Percentiles rank a stretch among this genome's conserved stretches.
Conservation (phyloP, 352 stramenopile species). For the Pythium grandisporangium region DNA sequence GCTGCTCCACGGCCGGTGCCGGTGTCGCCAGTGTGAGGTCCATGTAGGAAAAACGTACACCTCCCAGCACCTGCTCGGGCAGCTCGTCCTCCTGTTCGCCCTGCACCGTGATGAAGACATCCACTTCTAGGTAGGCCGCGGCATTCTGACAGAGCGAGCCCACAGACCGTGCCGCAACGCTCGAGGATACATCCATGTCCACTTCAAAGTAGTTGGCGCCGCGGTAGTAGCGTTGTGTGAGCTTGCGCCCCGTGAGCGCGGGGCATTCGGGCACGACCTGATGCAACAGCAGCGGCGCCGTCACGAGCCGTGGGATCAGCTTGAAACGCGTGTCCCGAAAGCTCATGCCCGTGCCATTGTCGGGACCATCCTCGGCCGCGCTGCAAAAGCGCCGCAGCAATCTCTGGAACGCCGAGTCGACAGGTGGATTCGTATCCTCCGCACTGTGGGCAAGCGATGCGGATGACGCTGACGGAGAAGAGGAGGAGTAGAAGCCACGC, state of each 20-base stretch:
- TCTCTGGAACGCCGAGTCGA: slow-evolving; percentile 33
- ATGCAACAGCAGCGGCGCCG: slow-evolving; percentile 80
- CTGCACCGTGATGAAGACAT: slow-evolving; percentile 77
- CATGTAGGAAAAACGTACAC: slow-evolving; percentile 46
- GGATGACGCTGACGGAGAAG: not conserved
- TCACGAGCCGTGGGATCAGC: slow-evolving; percentile 80
- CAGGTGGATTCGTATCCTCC: too few species aligned
- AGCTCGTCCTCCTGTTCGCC: slow-evolving; percentile 59
- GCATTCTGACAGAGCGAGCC: slow-evolving; percentile 75
- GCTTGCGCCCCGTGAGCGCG: slow-evolving; percentile 76
- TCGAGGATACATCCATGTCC: slow-evolving; percentile 79
- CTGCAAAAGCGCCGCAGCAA: slow-evolving; percentile 52
- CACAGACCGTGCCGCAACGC: slow-evolving; percentile 65
- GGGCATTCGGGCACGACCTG: slow-evolving; percentile 75
- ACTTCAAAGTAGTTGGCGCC: slow-evolving; percentile 80
- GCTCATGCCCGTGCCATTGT: too few species aligned
- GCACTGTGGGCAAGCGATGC: too few species aligned
- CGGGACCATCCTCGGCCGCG: slow-evolving; percentile 35
- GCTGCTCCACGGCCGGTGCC: too few species aligned
- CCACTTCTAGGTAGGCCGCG: slow-evolving; percentile 59
- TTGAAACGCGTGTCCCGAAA: too few species aligned
- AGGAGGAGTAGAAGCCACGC: slow-evolving; percentile 10
- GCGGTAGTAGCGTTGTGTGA: slow-evolving; percentile 81
- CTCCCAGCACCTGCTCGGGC: slow-evolving; percentile 59
- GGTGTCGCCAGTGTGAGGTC: slow-evolving; percentile 41